A percentile compares a stretch with the other conserved stretches of the same genome.
Conservation (phyloP, 768 basidiomycete species). For the Auricularia auricula-judae region DNA sequence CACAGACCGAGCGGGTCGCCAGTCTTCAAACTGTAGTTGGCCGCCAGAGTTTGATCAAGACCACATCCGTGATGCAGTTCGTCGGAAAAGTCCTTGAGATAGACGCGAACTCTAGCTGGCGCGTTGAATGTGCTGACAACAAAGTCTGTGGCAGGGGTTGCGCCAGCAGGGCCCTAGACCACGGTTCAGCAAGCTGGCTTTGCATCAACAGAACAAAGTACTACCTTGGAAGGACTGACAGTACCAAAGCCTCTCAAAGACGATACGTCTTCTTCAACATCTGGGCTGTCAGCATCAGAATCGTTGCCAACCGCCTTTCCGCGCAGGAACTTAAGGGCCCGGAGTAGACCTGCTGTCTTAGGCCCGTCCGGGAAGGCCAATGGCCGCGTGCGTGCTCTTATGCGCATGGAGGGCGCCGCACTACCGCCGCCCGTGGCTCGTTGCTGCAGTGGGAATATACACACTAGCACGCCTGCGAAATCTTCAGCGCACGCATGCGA, state of each 20-base stretch:
- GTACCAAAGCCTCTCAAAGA: not conserved
- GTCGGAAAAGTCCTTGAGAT: slow-evolving; percentile 23
- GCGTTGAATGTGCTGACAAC: slow-evolving; percentile 18
- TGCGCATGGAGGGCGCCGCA: slow-evolving; percentile 36
- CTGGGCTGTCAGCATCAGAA: not conserved
- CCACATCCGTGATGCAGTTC: slow-evolving; percentile 35
- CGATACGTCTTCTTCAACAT: not conserved
- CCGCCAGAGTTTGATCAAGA: slow-evolving; percentile 47
- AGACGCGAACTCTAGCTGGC: not conserved
- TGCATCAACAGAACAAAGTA: not conserved
- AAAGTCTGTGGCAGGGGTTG: slow-evolving; percentile 14
- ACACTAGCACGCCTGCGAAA: slow-evolving; percentile 67
- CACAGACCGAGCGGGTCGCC: slow-evolving; percentile 39
- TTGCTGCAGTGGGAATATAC: slow-evolving; percentile 72
- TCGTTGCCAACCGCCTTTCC: not conserved
- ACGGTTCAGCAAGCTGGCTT: not conserved
- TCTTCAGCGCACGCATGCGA: not conserved
- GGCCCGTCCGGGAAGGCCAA: slow-evolving; percentile 20
- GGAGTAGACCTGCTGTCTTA: slow-evolving; percentile 18
- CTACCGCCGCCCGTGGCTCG: slow-evolving; percentile 53
- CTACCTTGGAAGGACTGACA: not conserved
- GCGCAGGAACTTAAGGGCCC: not conserved
- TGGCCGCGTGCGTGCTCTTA: slow-evolving; percentile 18
- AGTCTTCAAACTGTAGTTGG: slow-evolving; percentile 44
- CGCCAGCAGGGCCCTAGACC: not conserved